Base-by-base conservation (phyloP, 768 basidiomycete species). In the Exidia glandulosa region DNA sequence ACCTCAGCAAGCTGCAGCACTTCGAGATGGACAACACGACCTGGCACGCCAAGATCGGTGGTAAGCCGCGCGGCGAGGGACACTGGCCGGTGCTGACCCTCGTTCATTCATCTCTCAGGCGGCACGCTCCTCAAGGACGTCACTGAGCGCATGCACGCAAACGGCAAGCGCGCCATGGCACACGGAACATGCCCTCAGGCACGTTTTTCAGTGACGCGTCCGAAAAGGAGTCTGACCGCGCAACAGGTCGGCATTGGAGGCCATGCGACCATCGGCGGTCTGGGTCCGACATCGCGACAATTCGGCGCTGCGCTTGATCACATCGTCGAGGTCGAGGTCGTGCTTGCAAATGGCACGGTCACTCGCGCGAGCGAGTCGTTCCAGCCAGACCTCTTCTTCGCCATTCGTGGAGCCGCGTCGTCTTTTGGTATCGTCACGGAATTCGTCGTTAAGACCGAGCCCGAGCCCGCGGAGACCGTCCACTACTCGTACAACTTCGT, bases 371-470 rank as follows among this genome's bases (percentile, higher is more conserved):
- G 55, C 62, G 61, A 59, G 62, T 66, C 57, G 41, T 61, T 61
- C 59, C 70, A 65, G 61, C 62, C 63, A 3, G 67, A 69, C 33
- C 58, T 68, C 31, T 60, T 66, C 32, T 67, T 64, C 62, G 71
- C 68, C 1, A 59, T 71, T 12, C 65, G 69, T 50, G 70, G 72
- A 16, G 69, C 70, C 1, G 70, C 65, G 1, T 67, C 71, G 3
- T 67, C 66, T 2, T 73, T 66, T 45, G 70, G 66, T n/a, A 68
- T 74, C 63, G 60, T 70, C 32, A 71, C 70, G 29, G 61, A 63
- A 23, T 72, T 65, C 54, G 63, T 66, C 56, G 48, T 71, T 30
- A 33, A 65, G 29, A 72, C 72, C 1, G 63, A 63, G 59, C 65
- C 66, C 2, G 65, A 61, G 4, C 72, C 73, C 0, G 27, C 65